Conservation (phyloP, 2,329 filamentous ascomycete species). For the Balansia obtecta region DNA sequence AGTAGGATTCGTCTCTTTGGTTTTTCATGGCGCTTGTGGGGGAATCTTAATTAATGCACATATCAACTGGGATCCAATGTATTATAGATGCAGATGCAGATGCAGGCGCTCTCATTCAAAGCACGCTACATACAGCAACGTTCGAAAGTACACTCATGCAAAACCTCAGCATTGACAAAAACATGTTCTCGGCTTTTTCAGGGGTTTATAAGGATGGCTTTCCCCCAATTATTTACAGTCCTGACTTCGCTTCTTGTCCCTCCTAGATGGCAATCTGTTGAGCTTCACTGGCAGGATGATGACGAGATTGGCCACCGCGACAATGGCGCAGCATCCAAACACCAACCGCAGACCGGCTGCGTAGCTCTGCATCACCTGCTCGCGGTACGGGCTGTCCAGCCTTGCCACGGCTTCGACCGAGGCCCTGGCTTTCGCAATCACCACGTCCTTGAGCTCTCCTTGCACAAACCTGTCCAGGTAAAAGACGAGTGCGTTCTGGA, state of each 20-base stretch:
- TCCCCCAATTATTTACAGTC: not conserved
- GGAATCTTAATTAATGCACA: no score
- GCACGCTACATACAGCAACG: no score
- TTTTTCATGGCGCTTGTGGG: no score
- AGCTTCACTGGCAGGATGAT: constrained; percentile 40
- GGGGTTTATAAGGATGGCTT: no score
- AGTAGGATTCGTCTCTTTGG: no score
- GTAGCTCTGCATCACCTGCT: constrained; percentile 44
- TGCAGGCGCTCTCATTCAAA: no score
- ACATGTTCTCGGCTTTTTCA: not conserved
- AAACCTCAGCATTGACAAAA: no score
- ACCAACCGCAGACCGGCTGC: constrained; percentile 35
- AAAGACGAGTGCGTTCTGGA: constrained; percentile 56
- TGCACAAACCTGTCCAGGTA: constrained; percentile 48
- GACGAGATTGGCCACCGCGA: constrained; percentile 35
- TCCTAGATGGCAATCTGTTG: constrained; percentile 35
- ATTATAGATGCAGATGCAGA: no score
- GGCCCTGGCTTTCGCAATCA: constrained; percentile 38
- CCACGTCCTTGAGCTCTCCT: constrained; percentile 41
- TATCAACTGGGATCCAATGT: no score
- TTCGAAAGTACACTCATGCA: no score
- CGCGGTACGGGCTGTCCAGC: constrained; percentile 31
- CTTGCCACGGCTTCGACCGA: constrained; percentile 41
- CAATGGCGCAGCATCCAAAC: constrained; percentile 28
- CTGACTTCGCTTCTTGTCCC: constrained; percentile 9